These are phyloP conservation scores for Salvia rosmarinus DNA, from an alignment of 257 asterid species.

Conservation along the genomic window DNA sequence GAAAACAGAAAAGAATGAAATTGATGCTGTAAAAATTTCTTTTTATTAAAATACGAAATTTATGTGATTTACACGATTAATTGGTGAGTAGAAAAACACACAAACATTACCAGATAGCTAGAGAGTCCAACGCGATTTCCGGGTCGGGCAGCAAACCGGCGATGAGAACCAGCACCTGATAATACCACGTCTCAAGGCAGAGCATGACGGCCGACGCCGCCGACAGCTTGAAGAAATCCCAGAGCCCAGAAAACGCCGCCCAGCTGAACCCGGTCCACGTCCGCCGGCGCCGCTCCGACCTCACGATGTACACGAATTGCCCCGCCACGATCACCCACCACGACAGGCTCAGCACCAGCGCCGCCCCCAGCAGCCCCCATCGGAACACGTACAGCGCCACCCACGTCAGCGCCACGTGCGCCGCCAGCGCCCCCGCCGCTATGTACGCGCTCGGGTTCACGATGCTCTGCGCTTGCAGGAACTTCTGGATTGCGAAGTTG, in stretches of 20 bases:
- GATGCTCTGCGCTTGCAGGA: conserved; percentile 65
- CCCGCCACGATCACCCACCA: conserved; percentile 67
- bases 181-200: conserved; percentile 67
- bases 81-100: too few relatives aligned
- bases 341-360: conserved; percentile 55
- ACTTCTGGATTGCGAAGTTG: conserved; percentile 65
- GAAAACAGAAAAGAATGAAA: too few relatives aligned
- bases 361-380: conserved; percentile 62
- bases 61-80: too few relatives aligned
- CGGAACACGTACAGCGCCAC: conserved; percentile 47
- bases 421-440: conserved; percentile 44
- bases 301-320: conserved; percentile 55
- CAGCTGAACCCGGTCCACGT: conserved; percentile 66
- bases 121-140: conserved; percentile 56
- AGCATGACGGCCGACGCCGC: conserved; percentile 69
- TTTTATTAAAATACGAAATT: too few relatives aligned
- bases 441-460: conserved; percentile 68
- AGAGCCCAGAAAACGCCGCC: conserved; percentile 55
- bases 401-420: conserved; percentile 57
- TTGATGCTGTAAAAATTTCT: too few relatives aligned
- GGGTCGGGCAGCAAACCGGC: conserved; percentile 63
- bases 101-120: conserved; percentile 55
- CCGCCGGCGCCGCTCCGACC: conserved; percentile 40
- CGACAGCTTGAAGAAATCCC: conserved; percentile 59
- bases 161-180: conserved; percentile 51